phyloP scores from a whole-genome alignment of 371 early-diverging fungal species.

The Rhizopus arrhizus region DNA sequence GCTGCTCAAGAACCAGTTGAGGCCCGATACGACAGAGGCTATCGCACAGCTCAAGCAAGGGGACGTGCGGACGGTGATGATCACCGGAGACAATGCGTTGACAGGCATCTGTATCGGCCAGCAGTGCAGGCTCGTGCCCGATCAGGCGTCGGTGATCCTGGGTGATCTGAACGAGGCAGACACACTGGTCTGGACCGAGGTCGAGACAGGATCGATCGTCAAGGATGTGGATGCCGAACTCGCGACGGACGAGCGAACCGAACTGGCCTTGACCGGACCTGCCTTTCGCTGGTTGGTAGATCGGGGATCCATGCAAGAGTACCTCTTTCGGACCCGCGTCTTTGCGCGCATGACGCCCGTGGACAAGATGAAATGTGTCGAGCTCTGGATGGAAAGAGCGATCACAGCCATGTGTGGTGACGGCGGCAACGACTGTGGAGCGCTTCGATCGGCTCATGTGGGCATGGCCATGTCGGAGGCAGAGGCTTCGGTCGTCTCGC shows the following conservation, averaged over 20 bases:
- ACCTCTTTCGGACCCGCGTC: slow-evolving; percentile 58
- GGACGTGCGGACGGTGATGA: slow-evolving; percentile 81
- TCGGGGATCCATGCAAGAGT: slow-evolving; percentile 32
- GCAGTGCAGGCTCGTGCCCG: slow-evolving; percentile 34
- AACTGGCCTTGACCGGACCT: slow-evolving; percentile 69
- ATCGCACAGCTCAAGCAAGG: slow-evolving; percentile 74
- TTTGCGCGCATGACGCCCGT: slow-evolving; percentile 81
- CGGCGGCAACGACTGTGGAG: slow-evolving; percentile 98
- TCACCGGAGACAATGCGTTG: slow-evolving; percentile 89
- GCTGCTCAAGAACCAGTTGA: slow-evolving; percentile 83
- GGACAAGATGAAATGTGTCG: slow-evolving; percentile 68
- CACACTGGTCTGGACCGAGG: slow-evolving; percentile 38
- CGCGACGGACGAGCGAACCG: slow-evolving; percentile 25
- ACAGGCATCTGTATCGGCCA: slow-evolving; percentile 78
- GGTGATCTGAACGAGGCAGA: slow-evolving; percentile 78
- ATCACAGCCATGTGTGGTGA: slow-evolving; percentile 97
- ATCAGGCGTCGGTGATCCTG: slow-evolving; percentile 55
- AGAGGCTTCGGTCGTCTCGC: slow-evolving; percentile 82
- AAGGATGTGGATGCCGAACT: slow-evolving; percentile 13
- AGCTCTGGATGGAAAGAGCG: slow-evolving; percentile 50
- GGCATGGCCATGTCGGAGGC: slow-evolving; percentile 89
- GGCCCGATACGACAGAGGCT: slow-evolving; percentile 69
- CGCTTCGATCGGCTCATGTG: slow-evolving; percentile 88
- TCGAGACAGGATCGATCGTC: slow-evolving; percentile 21
- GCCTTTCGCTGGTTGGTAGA: slow-evolving; percentile 58